Percentiles rank a stretch among this genome's conserved stretches.
These are phyloP conservation scores for Trametes maxima DNA, from an alignment of 768 basidiomycete species.

Conservation along the genomic window DNA sequence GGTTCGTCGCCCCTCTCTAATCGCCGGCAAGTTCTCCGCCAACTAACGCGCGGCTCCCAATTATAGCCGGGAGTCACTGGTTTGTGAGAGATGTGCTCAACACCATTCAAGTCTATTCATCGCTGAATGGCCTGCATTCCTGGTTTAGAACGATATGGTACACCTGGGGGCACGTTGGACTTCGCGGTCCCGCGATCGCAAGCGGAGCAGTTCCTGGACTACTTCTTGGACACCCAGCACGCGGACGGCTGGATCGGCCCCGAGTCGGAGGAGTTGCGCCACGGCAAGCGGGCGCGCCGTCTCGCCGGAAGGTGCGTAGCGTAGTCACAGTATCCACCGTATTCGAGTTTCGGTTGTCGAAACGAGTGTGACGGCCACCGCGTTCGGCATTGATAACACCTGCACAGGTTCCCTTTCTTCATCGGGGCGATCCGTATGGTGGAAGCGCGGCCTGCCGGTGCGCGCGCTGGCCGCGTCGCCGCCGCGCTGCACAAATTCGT, in stretches of 20 bases:
- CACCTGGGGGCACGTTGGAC: conserved; percentile 50
- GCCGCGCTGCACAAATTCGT: conserved; percentile 56
- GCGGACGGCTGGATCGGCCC: conserved; percentile 59
- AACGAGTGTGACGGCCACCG: no score
- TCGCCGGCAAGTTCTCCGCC: not conserved
- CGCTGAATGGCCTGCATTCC: not conserved
- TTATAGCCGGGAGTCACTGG: conserved; percentile 57
- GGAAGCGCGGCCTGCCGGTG: conserved; percentile 47
- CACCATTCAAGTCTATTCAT: not conserved
- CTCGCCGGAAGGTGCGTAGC: conserved; percentile 52
- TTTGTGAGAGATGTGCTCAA: conserved; percentile 47
- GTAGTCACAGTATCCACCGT: no score
- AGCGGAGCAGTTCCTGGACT: conserved; percentile 50
- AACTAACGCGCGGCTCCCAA: not conserved
- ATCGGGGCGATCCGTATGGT: conserved; percentile 60
- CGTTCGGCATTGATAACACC: no score
- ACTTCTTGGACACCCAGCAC: conserved; percentile 54
- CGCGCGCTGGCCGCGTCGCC: conserved; percentile 46
- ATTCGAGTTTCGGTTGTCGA: no score
- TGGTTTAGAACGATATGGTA: conserved; percentile 52
- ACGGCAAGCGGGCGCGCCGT: conserved; percentile 52
- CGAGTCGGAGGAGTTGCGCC: no score
- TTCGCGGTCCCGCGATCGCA: conserved; percentile 47
- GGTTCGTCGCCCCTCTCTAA: not conserved
- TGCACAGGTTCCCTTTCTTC: conserved; percentile 58